phyloP scores from a whole-genome alignment of 805 yeast genomes.

The Starmera dryadoides region DNA sequence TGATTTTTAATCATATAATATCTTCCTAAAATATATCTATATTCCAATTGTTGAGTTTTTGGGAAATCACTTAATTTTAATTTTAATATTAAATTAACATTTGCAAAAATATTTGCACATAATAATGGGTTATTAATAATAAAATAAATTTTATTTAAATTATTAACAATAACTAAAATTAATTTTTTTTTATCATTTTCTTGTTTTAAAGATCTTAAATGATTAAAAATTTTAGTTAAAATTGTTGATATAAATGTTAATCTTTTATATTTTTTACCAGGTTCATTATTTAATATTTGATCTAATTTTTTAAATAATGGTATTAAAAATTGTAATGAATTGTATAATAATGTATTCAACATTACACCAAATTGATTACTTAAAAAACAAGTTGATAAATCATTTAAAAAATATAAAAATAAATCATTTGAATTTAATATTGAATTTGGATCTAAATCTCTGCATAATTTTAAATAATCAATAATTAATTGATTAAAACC shows the following conservation, averaged over 20 bases:
- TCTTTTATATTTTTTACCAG: constrained; percentile 36
- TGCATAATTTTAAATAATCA: constrained; percentile 35
- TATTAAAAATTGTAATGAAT: constrained; percentile 31
- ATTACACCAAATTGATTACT: constrained; percentile 32
- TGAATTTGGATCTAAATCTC: constrained; percentile 53
- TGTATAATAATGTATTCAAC: constrained; percentile 28
- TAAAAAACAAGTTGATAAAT: constrained; percentile 40
- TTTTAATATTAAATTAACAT: constrained; percentile 41
- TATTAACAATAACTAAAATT: constrained; percentile 40
- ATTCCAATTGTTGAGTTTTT: constrained; percentile 39
- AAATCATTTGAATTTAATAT: constrained; percentile 46
- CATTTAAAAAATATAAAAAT: constrained; percentile 37
- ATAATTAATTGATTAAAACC: constrained; percentile 38
- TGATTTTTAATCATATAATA: constrained; percentile 48
- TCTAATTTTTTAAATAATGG: constrained; percentile 41
- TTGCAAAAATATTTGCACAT: constrained; percentile 55
- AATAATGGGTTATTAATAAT: constrained; percentile 46
- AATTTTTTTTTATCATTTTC: constrained; percentile 34
- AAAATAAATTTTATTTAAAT: constrained; percentile 45
- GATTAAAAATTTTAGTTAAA: constrained; percentile 20
- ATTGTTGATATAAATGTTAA: constrained; percentile 18
- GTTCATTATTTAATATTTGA: constrained; percentile 32
- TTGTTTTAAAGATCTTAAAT: constrained; percentile 22
- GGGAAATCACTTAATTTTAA: constrained; percentile 34
- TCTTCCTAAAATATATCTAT: constrained; percentile 45